phyloP scores from a whole-genome alignment of 2,329 filamentous ascomycete species.

The Xylaria sp. region DNA sequence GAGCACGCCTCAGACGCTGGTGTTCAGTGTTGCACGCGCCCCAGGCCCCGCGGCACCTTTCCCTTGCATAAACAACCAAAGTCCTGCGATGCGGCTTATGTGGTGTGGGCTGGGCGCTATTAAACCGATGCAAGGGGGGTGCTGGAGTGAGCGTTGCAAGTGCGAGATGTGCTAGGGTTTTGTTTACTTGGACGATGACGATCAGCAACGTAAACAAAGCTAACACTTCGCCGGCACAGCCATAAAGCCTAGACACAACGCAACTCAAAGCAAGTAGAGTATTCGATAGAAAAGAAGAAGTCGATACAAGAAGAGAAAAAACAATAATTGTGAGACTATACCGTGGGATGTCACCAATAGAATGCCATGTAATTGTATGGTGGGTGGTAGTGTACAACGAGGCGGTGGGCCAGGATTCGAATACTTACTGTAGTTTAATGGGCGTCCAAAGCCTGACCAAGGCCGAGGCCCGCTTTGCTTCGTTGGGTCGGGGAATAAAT shows the following conservation, averaged over 20 bases:
- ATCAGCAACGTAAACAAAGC: conserved; percentile 33
- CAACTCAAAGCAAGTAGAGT: background rate
- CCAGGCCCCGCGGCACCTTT: conserved; percentile 17
- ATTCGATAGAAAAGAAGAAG: conserved; percentile 15
- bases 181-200: conserved; percentile 36
- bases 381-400: conserved; percentile 18
- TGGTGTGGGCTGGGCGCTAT: conserved; percentile 26
- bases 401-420: conserved; percentile 31
- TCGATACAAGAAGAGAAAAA: conserved; percentile 24
- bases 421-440: background rate
- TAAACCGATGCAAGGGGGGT: background rate
- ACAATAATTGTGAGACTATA: conserved; percentile 28
- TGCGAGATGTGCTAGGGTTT: conserved; percentile 24
- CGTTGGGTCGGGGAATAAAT: conserved; percentile 7
- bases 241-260: background rate
- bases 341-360: conserved; percentile 28
- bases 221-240: conserved; percentile 5
- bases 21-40: conserved; percentile 28
- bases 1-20: conserved; percentile 29
- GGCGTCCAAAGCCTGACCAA: conserved; percentile 14
- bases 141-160: conserved; percentile 6
- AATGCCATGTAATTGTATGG: conserved; percentile 20
- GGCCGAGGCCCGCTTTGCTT: conserved; percentile 17
- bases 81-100: conserved; percentile 38
- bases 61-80: conserved; percentile 39